Conservation (phyloP, 2,329 filamentous ascomycete species). For the Trematosphaeria pertusa region DNA sequence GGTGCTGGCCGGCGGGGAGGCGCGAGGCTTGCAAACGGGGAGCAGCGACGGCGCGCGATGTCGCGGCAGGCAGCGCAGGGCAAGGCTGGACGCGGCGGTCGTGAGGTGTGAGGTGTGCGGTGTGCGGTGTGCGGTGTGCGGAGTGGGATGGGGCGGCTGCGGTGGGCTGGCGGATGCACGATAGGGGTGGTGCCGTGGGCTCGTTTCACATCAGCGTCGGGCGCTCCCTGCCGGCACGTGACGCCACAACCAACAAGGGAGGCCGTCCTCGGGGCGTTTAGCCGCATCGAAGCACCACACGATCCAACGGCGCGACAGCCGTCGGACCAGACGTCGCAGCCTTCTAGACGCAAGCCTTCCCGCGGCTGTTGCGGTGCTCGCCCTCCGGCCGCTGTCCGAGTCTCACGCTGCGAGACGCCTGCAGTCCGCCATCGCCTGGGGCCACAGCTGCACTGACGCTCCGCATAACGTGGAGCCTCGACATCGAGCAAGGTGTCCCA, state of each 20-base stretch:
- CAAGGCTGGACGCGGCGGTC: slow-evolving; percentile 1
- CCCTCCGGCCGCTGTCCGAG: slow-evolving; percentile 1
- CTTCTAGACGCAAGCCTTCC: neutral
- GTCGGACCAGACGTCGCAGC: neutral
- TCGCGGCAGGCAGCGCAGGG: slow-evolving; percentile 4
- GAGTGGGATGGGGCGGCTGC: slow-evolving; percentile 15
- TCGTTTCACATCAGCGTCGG: slow-evolving; percentile 11
- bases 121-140: slow-evolving; percentile 13
- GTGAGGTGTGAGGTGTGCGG: slow-evolving; percentile 1
- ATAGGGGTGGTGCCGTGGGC: slow-evolving; percentile 30
- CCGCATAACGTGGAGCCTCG: slow-evolving; percentile 21
- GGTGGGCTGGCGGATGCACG: slow-evolving; percentile 24
- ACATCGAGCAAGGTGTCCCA: slow-evolving; percentile 12
- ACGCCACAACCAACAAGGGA: too few species aligned
- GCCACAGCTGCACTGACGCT: slow-evolving; percentile 12
- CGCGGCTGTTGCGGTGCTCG: neutral
- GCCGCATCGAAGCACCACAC: slow-evolving; percentile 1
- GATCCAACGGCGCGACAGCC: slow-evolving; percentile 1
- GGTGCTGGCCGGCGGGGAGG: too few species aligned
- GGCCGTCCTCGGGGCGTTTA: too few species aligned
- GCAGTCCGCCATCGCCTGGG: neutral
- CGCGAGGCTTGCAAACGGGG: neutral
- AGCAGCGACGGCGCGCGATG: slow-evolving; percentile 5
- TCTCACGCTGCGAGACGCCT: slow-evolving; percentile 8
- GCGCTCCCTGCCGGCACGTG: slow-evolving; percentile 18